Conservation (phyloP, 140 eudicot genomes). For the Senecio squalidus region DNA sequence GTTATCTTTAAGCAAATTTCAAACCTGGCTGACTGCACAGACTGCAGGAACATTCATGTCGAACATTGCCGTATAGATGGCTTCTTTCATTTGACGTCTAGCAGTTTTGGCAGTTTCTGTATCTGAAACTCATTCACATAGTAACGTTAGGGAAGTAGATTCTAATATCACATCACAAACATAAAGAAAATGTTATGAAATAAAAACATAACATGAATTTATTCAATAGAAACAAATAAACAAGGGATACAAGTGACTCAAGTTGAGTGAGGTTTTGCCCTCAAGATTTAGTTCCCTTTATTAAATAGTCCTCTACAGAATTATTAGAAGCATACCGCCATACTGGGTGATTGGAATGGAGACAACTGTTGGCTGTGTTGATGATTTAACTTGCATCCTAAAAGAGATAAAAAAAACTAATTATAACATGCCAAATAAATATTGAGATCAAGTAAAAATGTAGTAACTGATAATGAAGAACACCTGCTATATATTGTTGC, state of each 20-base stretch:
- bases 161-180: constrained; percentile 6
- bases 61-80: constrained; percentile 67
- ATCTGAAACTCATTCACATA: constrained; percentile 40
- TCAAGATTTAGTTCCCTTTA: not conserved
- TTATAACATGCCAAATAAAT: not conserved
- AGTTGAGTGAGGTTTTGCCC: constrained; percentile 3
- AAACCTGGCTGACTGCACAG: constrained; percentile 92
- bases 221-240: constrained; percentile 1
- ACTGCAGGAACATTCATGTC: constrained; percentile 97
- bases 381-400: constrained; percentile 97
- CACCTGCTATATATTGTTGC: constrained; percentile 90
- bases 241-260: not conserved
- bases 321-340: constrained; percentile 58
- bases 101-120: constrained; percentile 72
- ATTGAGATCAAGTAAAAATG: not conserved
- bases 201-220: not conserved
- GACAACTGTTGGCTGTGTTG: constrained; percentile 74
- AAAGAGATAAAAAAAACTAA: not conserved
- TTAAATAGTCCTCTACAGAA: not conserved
- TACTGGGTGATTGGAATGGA: constrained; percentile 78
- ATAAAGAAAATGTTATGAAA: constrained; percentile 1
- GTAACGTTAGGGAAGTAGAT: not conserved
- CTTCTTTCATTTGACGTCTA: constrained; percentile 74
- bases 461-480: constrained; percentile 6
- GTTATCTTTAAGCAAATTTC: too few species aligned